Evolutionary conservation across 73 alveolate species (phyloP), one percentile per base, ranked within the genome.

Genomic region (Halteria grandinella): DNA sequence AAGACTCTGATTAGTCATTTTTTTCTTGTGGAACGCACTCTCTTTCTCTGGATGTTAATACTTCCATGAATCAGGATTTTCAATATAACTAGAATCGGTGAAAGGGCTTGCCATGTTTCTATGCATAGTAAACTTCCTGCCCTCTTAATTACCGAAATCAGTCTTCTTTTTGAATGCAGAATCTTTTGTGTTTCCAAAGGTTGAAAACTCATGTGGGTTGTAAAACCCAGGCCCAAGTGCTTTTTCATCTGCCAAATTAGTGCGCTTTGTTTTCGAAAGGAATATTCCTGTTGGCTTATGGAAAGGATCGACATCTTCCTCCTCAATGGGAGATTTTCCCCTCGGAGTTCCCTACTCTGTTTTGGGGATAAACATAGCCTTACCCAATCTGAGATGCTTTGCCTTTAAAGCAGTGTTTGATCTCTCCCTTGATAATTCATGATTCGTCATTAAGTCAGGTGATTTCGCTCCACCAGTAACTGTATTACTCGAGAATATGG

Each of bases 201-300:
- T 39, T 10, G 25, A 7, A 10, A 12, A 48, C 60, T 39, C 15
- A 11, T 39, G 17, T 39, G 15, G 15, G 15, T 57, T 25, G 36
- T 57, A 57, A 5, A 39, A 11, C 3, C 74, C 74, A 33, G 74
- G 74, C 6, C 74, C 74, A 29, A 54, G 74, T 20, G 69, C 48
- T 45, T 53, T 53, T 53, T 53, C 29, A 5, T 11, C 69, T 53
- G 29, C 25, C 55, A 10, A 53, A 32, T 6, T 17, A 8, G 21
- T 25, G 59, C 10, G 6, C 23, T 4, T 11, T 57, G 31, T 57
- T 7, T 57, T 57, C 6, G 8, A 57, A 34, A 31, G 18, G 74
- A 53, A 25, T 53, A 20, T 25, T 45, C 8, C 17, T 11, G 10
- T 12, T 4, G 10, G 23, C 43, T 17, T 39, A 39, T 39, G 10